A percentile compares a stretch with the other conserved stretches of the same genome.
phyloP scores from a whole-genome alignment of 2,329 filamentous ascomycete genomes.

The Colletotrichum sidae region DNA sequence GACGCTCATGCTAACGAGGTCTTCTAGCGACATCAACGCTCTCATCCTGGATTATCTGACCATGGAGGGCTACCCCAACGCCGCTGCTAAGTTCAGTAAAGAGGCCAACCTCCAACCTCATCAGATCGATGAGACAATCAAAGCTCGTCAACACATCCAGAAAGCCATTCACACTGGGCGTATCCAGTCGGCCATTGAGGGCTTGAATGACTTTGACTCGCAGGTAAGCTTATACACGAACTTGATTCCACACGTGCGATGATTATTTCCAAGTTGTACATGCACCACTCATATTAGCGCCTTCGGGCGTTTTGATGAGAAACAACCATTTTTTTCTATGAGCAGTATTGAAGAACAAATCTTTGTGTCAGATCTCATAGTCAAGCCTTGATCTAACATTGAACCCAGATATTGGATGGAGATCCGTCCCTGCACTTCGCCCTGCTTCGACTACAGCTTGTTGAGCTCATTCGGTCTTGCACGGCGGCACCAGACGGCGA shows the following conservation, averaged over 20 bases:
- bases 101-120: constrained; percentile 89
- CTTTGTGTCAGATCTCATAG: not conserved
- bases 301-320: constrained; percentile 90
- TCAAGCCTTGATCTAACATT: constrained; percentile 42
- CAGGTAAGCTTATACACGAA: constrained; percentile 71
- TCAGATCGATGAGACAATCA: constrained; percentile 78
- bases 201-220: constrained; percentile 89
- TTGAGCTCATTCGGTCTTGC: constrained; percentile 89
- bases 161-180: constrained; percentile 87
- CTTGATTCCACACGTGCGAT: constrained; percentile 61
- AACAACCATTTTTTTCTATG: constrained; percentile 71
- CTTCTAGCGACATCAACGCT: constrained; percentile 87
- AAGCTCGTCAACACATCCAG: constrained; percentile 83
- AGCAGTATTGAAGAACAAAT: constrained; percentile 38
- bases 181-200: constrained; percentile 86
- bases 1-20: constrained; percentile 43
- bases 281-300: constrained; percentile 98
- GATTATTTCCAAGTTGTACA: constrained; percentile 95
- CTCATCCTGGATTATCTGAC: constrained; percentile 97
- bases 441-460: constrained; percentile 87
- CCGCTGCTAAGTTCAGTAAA: constrained; percentile 91
- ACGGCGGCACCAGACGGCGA: constrained; percentile 75
- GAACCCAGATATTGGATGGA: constrained; percentile 83
- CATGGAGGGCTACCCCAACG: constrained; percentile 92
- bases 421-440: constrained; percentile 89